A percentile compares a stretch with the other conserved stretches of the same genome.
phyloP scores from a whole-genome alignment of 1,284 basidiomycete species.

The Vanrija sp. region DNA sequence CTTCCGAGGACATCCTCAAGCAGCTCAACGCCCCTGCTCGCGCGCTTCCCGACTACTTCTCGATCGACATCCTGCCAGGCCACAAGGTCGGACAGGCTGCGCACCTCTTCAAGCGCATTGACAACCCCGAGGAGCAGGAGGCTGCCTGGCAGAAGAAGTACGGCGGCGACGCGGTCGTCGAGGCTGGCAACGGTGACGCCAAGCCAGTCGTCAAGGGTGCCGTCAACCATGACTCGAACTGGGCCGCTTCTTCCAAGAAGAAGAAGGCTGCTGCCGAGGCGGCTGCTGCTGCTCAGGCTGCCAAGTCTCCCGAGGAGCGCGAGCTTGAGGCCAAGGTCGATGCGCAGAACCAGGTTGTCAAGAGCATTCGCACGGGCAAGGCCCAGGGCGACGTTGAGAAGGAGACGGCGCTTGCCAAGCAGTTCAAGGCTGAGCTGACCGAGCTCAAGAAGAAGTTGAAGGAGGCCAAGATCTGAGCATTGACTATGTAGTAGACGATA shows the following conservation, averaged over 20 bases:
- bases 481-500: no score
- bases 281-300: conserved; percentile 35
- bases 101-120: conserved; percentile 91
- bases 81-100: conserved; percentile 82
- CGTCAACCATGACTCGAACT: conserved; percentile 38
- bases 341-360: conserved; percentile 68
- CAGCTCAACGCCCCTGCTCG: conserved; percentile 90
- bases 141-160: conserved; percentile 78
- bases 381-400: conserved; percentile 51
- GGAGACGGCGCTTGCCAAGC: conserved; percentile 56
- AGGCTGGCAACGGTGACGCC: conserved; percentile 29
- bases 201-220: conserved; percentile 28
- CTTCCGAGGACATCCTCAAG: conserved; percentile 70
- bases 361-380: conserved; percentile 64
- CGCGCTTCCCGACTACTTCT: conserved; percentile 61
- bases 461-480: conserved; percentile 21
- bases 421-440: conserved; percentile 63
- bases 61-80: conserved; percentile 79
- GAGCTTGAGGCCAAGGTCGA: conserved; percentile 59
- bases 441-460: conserved; percentile 48
- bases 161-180: conserved; percentile 57
- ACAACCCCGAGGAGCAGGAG: conserved; percentile 66
- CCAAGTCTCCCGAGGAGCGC: conserved; percentile 49
- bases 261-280: conserved; percentile 38
- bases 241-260: conserved; percentile 23